Evolutionary conservation across 164 flowering plant species (phyloP), one percentile per base, ranked within the genome.

Genomic region (Magnolia changhungtana): DNA sequence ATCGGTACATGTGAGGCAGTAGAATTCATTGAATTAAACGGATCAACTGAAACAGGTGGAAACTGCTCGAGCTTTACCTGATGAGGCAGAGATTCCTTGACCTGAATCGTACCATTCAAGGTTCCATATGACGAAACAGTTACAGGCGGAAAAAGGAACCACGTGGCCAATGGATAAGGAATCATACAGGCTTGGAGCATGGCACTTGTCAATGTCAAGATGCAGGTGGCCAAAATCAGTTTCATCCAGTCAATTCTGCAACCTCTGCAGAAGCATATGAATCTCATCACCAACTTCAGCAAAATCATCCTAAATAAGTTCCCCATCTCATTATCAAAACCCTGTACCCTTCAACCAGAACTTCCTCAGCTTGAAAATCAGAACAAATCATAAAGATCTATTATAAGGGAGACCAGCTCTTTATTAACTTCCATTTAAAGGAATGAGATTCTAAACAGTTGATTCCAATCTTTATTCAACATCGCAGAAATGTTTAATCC

Each of bases 161-260:
- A 84, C 29, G 59, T 76, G 8, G 79, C 64, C 63, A 87, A 9
- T 23, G 90, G 88, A 78, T 79, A 82, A 76, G 92, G 87, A 77
- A 88, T 83, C 52, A 75, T 31, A 76, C 74, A 75, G 67, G 77
- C 82, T 73, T 80, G 95, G 77, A 89, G 77, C n/a, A 90, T 31
- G 23, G 89, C 69, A 5, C 87, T 91, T 2, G 72, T 76, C 20
- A 80, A 64, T 9, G 93, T 90, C 76, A 84, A 51, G 58, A 89
- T 51, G 27, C 84, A 83, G 72, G 86, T 82, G 27, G 77, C 65
- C 23, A 88, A 50, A 20, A 89, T 75, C 66, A 90, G 29, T 75
- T 82, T 93, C 81, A 83, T 89, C 93, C 95, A 89, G 76, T 85
- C 67, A 27, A 87, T 65, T 75, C 79, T 85, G 75, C 72, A 77